phyloP scores from a whole-genome alignment of 768 basidiomycete species.

The Suillus ampliporus region DNA sequence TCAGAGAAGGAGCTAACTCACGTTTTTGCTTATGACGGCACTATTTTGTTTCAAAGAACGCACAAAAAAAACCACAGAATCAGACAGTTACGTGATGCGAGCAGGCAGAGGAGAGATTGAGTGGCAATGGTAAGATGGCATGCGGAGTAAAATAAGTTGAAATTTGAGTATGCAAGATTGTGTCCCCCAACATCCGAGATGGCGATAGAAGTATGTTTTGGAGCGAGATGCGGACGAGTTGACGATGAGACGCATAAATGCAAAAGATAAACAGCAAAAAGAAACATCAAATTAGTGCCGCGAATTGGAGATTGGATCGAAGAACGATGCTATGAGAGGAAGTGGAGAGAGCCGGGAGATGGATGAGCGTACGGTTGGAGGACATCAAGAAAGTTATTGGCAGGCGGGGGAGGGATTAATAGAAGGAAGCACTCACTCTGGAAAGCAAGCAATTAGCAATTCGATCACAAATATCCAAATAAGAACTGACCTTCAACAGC shows the following conservation, averaged over 20 bases:
- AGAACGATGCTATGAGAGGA: conserved; percentile 40
- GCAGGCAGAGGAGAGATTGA: conserved; percentile 2
- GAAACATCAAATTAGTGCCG: conserved; percentile 37
- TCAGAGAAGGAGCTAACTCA: conserved; percentile 46
- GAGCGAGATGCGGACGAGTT: conserved; percentile 14
- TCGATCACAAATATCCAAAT: conserved; percentile 16
- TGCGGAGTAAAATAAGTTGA: not conserved
- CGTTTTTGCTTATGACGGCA: conserved; percentile 72
- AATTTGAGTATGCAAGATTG: conserved; percentile 7
- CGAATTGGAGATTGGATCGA: conserved; percentile 42
- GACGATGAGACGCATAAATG: conserved; percentile 16
- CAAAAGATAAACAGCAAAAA: conserved; percentile 25
- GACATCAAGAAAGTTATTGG: conserved; percentile 29
- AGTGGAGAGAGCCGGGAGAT: conserved; percentile 23
- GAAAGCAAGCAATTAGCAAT: conserved; percentile 21
- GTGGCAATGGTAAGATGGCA: conserved; percentile 5
- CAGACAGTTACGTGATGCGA: conserved; percentile 31
- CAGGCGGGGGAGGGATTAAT: conserved; percentile 30
- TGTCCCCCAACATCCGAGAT: conserved; percentile 10
- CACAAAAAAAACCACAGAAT: conserved; percentile 10
- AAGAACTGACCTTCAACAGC: conserved; percentile 84
- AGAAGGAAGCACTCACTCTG: conserved; percentile 67
- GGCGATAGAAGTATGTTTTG: conserved; percentile 15
- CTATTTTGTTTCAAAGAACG: conserved; percentile 38
- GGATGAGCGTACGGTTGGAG: conserved; percentile 34